Base-by-base conservation (phyloP, 73 alveolate species). In the Paramecium tetraurelia region DNA sequence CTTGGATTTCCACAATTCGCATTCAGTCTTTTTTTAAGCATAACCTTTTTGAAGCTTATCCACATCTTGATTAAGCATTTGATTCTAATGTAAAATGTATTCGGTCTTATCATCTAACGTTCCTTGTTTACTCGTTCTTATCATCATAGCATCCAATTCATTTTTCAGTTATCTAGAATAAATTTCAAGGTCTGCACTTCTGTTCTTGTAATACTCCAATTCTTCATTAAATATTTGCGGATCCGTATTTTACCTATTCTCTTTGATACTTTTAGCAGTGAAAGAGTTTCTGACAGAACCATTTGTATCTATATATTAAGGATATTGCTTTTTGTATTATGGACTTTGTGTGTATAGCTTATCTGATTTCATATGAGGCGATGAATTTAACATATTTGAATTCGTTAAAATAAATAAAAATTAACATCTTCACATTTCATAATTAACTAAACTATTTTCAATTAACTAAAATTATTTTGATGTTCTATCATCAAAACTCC, bases 11-110 rank as follows among this genome's bases (percentile, higher is more conserved):
- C 75, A 80, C 10, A 80, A 48, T 24, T 80, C 90, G 21, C 90
- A 80, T 35, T 80, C 90, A 9, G 90, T 80, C 46, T 80, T 80
- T n/a, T 80, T 80, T 44, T 80, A 48, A 14, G 76, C 90, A 43
- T 11, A 80, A 3, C 57, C 8, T 46, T 80, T 80, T 46, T 80
- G 24, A 8, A 80, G 16, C 29, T 80, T 80, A 80, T 80, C 90
- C 7, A 80, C 8, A 22, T 80, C 90, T 24, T 33, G 12, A 40
- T 9, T 38, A 20, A 80, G 57, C 5, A 80, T 44, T 41, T 80
- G 16, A 80, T 80, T 80, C 33, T 80, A 41, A 44, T 41, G 43
- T 20, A 80, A n/a, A 2, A 43, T 35, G 48, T 20, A 80, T 27
- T 80, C 90, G 4, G 44, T 63, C 31, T 80, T 80, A 24, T 80